Evolutionary conservation across 345 rosid species (phyloP).

Genomic region (Physaria fendleri): DNA sequence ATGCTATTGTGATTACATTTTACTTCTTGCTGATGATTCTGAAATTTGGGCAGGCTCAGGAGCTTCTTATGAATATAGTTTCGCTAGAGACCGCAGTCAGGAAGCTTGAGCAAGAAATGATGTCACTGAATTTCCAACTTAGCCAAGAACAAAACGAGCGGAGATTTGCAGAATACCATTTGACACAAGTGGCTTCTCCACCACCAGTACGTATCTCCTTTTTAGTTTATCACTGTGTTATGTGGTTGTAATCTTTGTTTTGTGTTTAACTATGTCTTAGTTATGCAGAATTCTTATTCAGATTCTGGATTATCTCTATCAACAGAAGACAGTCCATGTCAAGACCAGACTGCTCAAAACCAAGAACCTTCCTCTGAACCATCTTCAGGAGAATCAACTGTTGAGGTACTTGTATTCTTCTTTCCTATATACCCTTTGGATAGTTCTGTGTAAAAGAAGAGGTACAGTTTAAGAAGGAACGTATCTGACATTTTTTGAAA

Average conservation of each 20-base stretch:
- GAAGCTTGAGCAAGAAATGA: conserved; percentile 73
- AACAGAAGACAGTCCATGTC: conserved; percentile 26
- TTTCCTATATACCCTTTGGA: neutral
- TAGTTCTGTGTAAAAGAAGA: neutral
- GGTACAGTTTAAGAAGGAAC: neutral
- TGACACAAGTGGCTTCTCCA: conserved; percentile 51
- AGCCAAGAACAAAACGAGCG: conserved; percentile 92
- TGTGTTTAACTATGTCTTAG: conserved; percentile 28
- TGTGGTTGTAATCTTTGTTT: neutral
- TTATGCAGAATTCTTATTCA: conserved; percentile 39
- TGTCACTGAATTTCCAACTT: conserved; percentile 81
- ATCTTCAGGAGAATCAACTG: conserved; percentile 31
- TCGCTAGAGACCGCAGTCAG: conserved; percentile 61
- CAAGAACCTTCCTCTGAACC: conserved; percentile 41
- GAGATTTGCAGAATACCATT: conserved; percentile 69
- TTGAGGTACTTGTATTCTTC: conserved; percentile 39
- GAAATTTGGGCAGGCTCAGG: conserved; percentile 51
- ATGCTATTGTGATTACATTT: neutral
- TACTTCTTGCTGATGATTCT: conserved; percentile 8
- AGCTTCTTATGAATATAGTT: conserved; percentile 56
- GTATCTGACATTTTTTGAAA: neutral
- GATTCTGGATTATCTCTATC: conserved; percentile 34
- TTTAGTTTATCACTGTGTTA: neutral
- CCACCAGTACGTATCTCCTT: conserved; percentile 37
- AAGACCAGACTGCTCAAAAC: conserved; percentile 25